phyloP scores from a whole-genome alignment of 441 rosid genomes.

The Dalechampia spathulata region DNA sequence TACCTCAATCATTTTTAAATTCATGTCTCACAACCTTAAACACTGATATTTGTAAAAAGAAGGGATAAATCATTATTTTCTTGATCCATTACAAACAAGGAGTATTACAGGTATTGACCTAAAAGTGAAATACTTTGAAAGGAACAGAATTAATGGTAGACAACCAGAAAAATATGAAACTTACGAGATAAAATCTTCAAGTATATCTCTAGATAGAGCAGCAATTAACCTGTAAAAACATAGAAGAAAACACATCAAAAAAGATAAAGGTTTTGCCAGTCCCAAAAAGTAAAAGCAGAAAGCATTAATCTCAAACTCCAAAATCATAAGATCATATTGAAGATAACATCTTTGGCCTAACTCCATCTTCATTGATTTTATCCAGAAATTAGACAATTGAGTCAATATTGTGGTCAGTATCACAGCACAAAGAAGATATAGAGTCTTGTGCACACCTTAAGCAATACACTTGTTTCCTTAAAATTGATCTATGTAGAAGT shows the following conservation, averaged over 20 bases:
- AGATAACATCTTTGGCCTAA: no score
- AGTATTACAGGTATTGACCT: background rate
- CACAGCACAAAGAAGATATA: background rate
- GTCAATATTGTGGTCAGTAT: background rate
- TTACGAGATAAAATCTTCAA: slow-evolving; percentile 65
- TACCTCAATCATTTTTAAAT: no score
- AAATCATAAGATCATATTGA: background rate
- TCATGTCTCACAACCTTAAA: no score
- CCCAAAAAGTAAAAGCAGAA: background rate
- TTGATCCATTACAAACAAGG: no score
- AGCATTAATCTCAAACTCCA: background rate
- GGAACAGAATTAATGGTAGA: background rate
- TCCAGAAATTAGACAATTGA: no score
- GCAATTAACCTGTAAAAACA: slow-evolving; percentile 65
- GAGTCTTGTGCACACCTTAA: background rate
- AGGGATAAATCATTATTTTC: no score
- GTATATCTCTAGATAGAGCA: slow-evolving; percentile 83
- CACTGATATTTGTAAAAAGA: no score
- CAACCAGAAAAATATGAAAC: slow-evolving; percentile 23
- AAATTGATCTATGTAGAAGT: background rate
- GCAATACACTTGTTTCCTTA: background rate
- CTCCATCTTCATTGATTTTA: no score
- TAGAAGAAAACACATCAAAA: background rate
- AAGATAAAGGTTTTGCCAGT: background rate
- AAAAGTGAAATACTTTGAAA: background rate